These are phyloP conservation scores for Massarina eburnea DNA, from an alignment of 2,329 filamentous ascomycete species.

Conservation along the genomic window DNA sequence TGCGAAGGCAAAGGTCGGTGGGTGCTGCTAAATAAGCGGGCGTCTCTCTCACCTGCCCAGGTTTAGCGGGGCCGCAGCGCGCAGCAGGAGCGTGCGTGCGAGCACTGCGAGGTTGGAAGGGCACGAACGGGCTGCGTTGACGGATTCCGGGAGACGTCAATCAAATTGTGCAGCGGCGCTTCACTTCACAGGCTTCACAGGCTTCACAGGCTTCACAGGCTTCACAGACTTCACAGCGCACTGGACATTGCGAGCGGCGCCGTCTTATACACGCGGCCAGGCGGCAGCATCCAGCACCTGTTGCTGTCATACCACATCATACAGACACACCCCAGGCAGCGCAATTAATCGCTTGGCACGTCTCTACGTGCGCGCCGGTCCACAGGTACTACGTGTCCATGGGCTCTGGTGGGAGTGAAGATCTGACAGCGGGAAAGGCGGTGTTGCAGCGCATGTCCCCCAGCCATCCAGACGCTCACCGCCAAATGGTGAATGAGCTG, in stretches of 20 bases:
- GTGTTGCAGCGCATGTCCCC: conserved; percentile 8
- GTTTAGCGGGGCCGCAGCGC: conserved; percentile 40
- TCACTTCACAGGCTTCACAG: too few species aligned
- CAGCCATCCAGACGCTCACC: conserved; percentile 41
- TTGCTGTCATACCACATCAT: too few species aligned
- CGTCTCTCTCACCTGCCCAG: conserved; percentile 34
- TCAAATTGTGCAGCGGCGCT: too few species aligned
- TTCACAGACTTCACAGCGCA: too few species aligned
- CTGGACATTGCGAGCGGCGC: too few species aligned
- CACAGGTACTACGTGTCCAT: neutral
- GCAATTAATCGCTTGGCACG: conserved; percentile 26
- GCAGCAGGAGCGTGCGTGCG: conserved; percentile 10
- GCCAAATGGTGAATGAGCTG: conserved; percentile 28
- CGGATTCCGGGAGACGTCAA: conserved; percentile 10
- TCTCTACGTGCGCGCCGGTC: conserved; percentile 5
- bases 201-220: too few species aligned
- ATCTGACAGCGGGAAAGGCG: neutral
- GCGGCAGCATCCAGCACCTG: conserved; percentile 21
- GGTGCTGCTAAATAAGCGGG: conserved; percentile 48
- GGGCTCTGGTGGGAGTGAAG: neutral
- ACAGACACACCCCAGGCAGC: conserved; percentile 29
- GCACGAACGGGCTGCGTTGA: neutral
- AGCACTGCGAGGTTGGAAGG: neutral
- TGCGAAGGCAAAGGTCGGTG: conserved; percentile 44
- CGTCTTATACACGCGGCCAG: conserved; percentile 17